A percentile compares a stretch with the other conserved stretches of the same genome.
Evolutionary conservation across 1,284 basidiomycete genomes (phyloP).

Genomic region (Moniliella sp.): DNA sequence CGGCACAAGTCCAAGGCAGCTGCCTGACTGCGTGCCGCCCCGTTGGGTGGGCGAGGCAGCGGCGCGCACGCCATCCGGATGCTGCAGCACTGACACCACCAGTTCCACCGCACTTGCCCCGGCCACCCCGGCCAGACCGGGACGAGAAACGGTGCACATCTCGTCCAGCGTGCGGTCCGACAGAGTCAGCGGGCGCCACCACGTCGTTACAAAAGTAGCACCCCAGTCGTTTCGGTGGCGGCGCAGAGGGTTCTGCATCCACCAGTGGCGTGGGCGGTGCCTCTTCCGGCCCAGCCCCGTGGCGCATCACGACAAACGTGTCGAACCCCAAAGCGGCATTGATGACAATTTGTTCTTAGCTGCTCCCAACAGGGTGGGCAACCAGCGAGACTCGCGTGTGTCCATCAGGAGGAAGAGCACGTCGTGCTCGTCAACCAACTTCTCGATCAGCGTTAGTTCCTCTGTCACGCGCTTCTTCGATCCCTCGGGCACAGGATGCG

Average conservation of each 20-base stretch:
- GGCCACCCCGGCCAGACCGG: conserved; percentile 77
- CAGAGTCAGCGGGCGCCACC: conserved; percentile 70
- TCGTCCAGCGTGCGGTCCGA: conserved; percentile 87
- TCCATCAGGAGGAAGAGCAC: conserved; percentile 90
- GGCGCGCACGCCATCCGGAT: conserved; percentile 37
- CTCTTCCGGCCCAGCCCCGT: conserved; percentile 45
- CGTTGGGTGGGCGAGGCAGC: neutral
- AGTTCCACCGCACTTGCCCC: conserved; percentile 76
- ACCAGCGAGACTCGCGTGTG: conserved; percentile 79
- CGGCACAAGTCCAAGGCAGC: conserved; percentile 61
- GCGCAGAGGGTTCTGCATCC: conserved; percentile 1
- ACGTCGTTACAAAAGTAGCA: conserved; percentile 98
- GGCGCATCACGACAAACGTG: conserved; percentile 85
- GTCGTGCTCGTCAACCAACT: conserved; percentile 62
- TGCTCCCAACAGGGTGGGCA: conserved; percentile 68
- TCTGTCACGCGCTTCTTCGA: conserved; percentile 40
- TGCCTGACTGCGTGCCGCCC: conserved; percentile 5
- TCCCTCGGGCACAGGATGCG: conserved; percentile 51
- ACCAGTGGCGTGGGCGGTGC: conserved; percentile 23
- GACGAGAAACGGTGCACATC: conserved; percentile 97
- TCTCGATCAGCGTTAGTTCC: conserved; percentile 52
- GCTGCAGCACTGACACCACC: conserved; percentile 67
- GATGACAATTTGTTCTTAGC: conserved; percentile 70
- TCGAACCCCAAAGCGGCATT: conserved; percentile 92
- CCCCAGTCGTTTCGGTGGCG: conserved; percentile 37